Conservation (phyloP, 345 rosid species). For the Isatis tinctoria region DNA sequence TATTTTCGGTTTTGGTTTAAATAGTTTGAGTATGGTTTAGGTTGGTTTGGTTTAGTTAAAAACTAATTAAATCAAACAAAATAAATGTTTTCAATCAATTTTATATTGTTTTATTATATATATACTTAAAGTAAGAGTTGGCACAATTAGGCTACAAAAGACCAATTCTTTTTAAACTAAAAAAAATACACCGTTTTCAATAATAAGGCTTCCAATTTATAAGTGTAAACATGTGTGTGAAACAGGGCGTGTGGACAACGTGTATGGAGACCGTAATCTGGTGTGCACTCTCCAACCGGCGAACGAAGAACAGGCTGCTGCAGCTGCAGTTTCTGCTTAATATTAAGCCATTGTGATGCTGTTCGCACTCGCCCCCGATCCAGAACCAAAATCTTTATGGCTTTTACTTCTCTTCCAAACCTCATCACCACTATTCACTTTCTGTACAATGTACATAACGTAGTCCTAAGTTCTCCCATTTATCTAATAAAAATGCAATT, state of each 20-base stretch:
- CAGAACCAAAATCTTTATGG: neutral
- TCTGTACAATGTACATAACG: conserved; percentile 12
- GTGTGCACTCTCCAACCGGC: conserved; percentile 78
- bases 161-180: too few species aligned
- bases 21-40: neutral
- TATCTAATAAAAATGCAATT: neutral
- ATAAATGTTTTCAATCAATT: neutral
- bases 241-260: conserved; percentile 88
- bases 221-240: neutral
- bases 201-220: too few species aligned
- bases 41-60: neutral
- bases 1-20: neutral
- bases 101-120: too few species aligned
- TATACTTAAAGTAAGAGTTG: too few species aligned
- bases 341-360: neutral
- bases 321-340: conserved; percentile 56
- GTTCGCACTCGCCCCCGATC: neutral
- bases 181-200: too few species aligned
- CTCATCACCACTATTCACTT: neutral
- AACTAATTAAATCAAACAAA: neutral
- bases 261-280: conserved; percentile 93
- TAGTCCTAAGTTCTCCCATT: neutral
- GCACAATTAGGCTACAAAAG: too few species aligned
- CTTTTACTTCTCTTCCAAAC: neutral
- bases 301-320: conserved; percentile 65